Base-by-base conservation (phyloP, 176 grass and related monocot genomes). In the Poa annua region DNA sequence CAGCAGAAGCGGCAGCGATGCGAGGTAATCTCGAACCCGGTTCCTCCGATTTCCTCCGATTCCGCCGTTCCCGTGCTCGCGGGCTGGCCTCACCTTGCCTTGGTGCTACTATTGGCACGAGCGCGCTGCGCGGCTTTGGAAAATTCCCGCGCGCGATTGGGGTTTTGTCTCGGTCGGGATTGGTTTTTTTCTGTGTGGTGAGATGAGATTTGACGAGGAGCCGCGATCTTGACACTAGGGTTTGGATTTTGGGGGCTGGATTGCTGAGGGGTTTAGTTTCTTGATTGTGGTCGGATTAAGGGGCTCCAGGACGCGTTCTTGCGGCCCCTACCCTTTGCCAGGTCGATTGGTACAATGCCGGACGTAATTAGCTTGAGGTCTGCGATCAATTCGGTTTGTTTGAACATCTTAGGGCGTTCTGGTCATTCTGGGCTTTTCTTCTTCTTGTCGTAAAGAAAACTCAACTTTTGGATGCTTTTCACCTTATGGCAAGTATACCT, bases 1-100 rank as follows among this genome's bases (percentile, higher is more conserved):
- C 48, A 44, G 81, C 83, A 83, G 79, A 90, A 90, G 79, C 88
- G 88, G 56, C 84, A 86, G 88, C 88, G 88, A 7, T 90, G 84
- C 88, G 55, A 86, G 88, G 88, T 90, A 74, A 17, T 26, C 24
- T 45, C 11, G 44, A 45, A 2, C 44, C 35, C 13, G 64, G 6
- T 21, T 42, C 22, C 1, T 13, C 16, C 13, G n/a, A 2, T 19
- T 41, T n/a, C n/a, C n/a, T n/a, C n/a, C n/a, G 29, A 29, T 29
- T 29, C 29, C 41, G 16, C n/a, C 15, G 20, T 33, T 36, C 24
- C 33, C 12, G 54, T n/a, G 20, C 12, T 45, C 20, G 76, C 60
- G 29, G 4, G 56, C 47, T 29, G 67, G 39, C 39, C 39, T 41
- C 39, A 50, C 76, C 54, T 35, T 22, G 21, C 76, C 54, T 35